Conservation (phyloP, 345 rosid species). For the Populus pruinosa region DNA sequence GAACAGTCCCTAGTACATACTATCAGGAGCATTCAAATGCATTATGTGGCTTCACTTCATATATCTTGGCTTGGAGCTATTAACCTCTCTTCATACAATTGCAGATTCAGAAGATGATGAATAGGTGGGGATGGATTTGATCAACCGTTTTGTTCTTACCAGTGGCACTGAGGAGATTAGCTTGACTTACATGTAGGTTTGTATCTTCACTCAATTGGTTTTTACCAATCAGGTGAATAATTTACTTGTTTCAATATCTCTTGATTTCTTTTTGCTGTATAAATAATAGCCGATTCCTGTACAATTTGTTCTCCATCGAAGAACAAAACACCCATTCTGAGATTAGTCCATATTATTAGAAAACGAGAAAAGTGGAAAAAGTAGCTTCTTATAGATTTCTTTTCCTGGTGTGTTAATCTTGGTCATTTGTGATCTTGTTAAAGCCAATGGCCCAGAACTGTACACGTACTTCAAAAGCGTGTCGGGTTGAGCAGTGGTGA, state of each 20-base stretch:
- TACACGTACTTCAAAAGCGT: background rate
- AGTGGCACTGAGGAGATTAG: slow-evolving; percentile 16
- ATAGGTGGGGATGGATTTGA: slow-evolving; percentile 33
- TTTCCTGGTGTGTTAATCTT: background rate
- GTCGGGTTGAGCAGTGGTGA: background rate
- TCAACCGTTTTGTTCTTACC: slow-evolving; percentile 5
- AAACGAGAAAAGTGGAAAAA: slow-evolving; percentile 7
- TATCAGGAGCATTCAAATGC: background rate
- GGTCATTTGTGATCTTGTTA: no score
- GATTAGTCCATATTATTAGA: slow-evolving; percentile 17
- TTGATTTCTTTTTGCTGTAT: slow-evolving; percentile 32
- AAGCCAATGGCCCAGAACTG: no score
- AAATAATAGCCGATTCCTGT: slow-evolving; percentile 38
- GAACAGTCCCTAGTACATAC: background rate
- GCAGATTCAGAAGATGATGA: slow-evolving; percentile 94
- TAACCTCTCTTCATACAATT: no score
- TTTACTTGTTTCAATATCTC: slow-evolving; percentile 6
- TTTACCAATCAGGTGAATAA: slow-evolving; percentile 16
- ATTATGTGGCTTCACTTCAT: background rate
- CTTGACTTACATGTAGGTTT: slow-evolving; percentile 15
- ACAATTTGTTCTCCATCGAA: slow-evolving; percentile 22
- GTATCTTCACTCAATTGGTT: slow-evolving; percentile 15
- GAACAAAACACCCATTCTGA: slow-evolving; percentile 21
- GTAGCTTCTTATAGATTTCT: background rate
- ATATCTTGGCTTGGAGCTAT: background rate